Base-by-base conservation (phyloP, 2,329 filamentous ascomycete species). In the Fusarium cyanostomum region DNA sequence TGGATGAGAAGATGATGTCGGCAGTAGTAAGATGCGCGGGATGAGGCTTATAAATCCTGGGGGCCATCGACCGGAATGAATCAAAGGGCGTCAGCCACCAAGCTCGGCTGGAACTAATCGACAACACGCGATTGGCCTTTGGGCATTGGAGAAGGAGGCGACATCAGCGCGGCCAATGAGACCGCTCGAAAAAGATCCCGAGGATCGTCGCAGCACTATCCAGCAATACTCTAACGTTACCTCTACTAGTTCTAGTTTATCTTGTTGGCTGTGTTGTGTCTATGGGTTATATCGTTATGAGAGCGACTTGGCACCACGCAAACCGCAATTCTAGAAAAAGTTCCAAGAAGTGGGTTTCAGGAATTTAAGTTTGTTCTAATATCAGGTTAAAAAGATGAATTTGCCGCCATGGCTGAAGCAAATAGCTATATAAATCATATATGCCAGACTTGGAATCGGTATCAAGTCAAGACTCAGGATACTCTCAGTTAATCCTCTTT, bases 91-190 rank as follows among this genome's bases (percentile, higher is more conserved):
- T 37, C 24, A 18, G 24, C 11, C n/a, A n/a, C n/a, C n/a, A n/a
- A n/a, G n/a, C n/a, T n/a, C n/a, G n/a, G n/a, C n/a, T n/a, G 51
- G 51, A 48, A 27, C 51, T 27, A 39, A 33, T 53, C 39, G n/a
- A 39, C 51, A 39, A 41, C 30, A 53, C 16, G 27, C 34, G n/a
- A 48, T 53, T 53, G 42, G 51, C 16, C 8, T 11, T 7, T 7
- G 1, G 1, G 5, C 4, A 6, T 12, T 18, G n/a, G 15, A 16
- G 7, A 16, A 11, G 18, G 26, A 11, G 8, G 5, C 11, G 15
- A 5, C 9, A 7, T 8, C 7, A 4, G 8, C 2, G 1, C 7
- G 6, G 2, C 51, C 51, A 53, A 53, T 53, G 4, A 6, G 2
- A 10, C 2, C 1, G 2, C 6, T 7, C 5, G 1, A 53, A 53